Evolutionary conservation across 371 early-diverging fungal genomes (phyloP), one percentile per base, ranked within the genome.

Genomic region (Mucor lusitanicus): DNA sequence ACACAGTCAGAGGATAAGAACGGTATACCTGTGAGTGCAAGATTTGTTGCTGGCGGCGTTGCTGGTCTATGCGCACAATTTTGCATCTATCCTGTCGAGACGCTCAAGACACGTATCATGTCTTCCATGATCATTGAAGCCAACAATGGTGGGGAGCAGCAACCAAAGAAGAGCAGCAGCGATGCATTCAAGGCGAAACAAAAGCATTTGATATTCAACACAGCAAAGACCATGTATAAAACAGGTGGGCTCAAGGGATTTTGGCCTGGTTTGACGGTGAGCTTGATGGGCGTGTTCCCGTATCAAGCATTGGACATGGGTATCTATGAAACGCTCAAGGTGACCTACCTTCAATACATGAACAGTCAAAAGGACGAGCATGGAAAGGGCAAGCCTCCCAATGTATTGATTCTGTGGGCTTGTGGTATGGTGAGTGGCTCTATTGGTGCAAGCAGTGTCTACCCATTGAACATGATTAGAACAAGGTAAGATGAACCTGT

Each of bases 21-120:
- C 54, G 73, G 72, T 30, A 89, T 91, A 33, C 85, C 88, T 21
- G 84, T 89, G 0, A 79, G 81, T 8, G 89, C 88, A 50, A 75
- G 92, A 48, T 90, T 94, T 68, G 71, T 90, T 27, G 92, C 93
- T 25, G 94, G 94, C 69, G 93, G 92, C 40, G 71, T 90, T n/a
- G 94, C 90, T 44, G 95, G 95, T 54, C 78, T 94, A 28, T 80
- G 87, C 62, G 86, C 88, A 1, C 93, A 93, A 71, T 89, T 89
- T 63, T 78, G 86, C 40, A 92, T 94, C 63, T 94, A 93, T 67
- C 95, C 95, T 15, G 74, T 94, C 21, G 95, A 93, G 55, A 91
- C 91, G 0, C 66, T 92, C 60, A 92, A 93, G 74, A 92, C 92
- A 0, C 79, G 94, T 8, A 84, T 91, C 63, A 92, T 93, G 93